These are phyloP conservation scores for Botrytis galanthina DNA, from an alignment of 2,329 filamentous ascomycete species.

Conservation along the genomic window DNA sequence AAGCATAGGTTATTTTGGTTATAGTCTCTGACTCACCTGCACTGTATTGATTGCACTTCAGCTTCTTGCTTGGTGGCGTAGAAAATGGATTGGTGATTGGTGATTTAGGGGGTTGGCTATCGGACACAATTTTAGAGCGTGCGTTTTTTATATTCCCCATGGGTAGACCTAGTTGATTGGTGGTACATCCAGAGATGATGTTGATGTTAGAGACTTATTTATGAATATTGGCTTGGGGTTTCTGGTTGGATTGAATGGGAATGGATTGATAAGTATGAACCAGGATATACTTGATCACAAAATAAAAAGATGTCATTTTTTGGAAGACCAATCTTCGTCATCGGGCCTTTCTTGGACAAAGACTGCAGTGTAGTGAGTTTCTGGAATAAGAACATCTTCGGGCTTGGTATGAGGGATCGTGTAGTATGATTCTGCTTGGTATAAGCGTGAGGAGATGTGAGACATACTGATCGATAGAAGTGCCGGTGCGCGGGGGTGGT, in stretches of 20 bases:
- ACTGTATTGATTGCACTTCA: conserved; percentile 11
- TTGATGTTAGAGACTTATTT: conserved; percentile 2
- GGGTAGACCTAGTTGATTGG: conserved; percentile 2
- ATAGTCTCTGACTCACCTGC: not conserved
- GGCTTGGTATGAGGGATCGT: not conserved
- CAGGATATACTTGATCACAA: not conserved
- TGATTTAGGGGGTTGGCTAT: not conserved
- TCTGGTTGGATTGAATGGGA: not conserved
- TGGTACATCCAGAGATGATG: not conserved
- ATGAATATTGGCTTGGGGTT: conserved; percentile 2
- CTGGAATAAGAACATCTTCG: not conserved
- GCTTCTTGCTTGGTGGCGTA: conserved; percentile 11
- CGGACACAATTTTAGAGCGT: conserved; percentile 5
- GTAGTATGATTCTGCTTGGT: not conserved
- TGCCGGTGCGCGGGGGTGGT: not conserved
- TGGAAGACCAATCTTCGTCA: not conserved
- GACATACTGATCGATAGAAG: not conserved
- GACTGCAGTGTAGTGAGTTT: not conserved
- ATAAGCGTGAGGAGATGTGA: not conserved
- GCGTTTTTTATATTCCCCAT: conserved; percentile 12
- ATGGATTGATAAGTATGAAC: not conserved
- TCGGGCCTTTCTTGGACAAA: not conserved
- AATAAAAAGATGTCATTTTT: not conserved
- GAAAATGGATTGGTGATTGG: not conserved
- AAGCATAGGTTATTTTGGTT: not conserved